Evolutionary conservation across 148 eudicot genomes (phyloP), one percentile per base, ranked within the genome.

Genomic region (Arctostaphylos glauca): DNA sequence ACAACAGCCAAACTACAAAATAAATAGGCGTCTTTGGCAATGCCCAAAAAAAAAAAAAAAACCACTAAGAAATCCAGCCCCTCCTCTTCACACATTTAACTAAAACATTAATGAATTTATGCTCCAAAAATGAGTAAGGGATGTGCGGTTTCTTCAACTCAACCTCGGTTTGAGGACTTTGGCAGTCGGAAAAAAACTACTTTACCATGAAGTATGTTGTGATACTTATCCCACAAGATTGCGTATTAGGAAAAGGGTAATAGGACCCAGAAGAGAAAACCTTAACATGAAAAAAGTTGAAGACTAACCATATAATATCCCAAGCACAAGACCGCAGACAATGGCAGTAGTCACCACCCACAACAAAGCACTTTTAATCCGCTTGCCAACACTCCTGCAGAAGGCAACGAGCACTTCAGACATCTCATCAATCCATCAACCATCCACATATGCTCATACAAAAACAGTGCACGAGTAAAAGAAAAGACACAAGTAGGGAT

Each of bases 231-330:
- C 41, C 18, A 41, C 50, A 41, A 43, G 50, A 21, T 41, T 56
- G 50, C n/a, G 10, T 12, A 78, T 41, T 68, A 78, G 67, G 50
- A 9, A 49, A 77, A 56, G 16, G 50, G 14, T 38, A 18, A 31
- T 38, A 54, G 10, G 31, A 25, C 25, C 25, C 8, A 12, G 43
- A 64, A 64, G 23, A 62, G 68, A 64, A 64, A 64, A 64, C 43
- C 41, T 23, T 3, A 43, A 70, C 15, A 70, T 5, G 74, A 70
- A 43, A 70, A 43, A 8, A 59, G 9, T 56, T 70, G 16, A 44
- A 78, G 10, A 89, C 95, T 82, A 80, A 94, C 99, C 98, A 38
- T 96, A 96, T 59, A 94, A 84, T 84, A 96, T 94, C 38, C 99
- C 99, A n/a, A 96, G 97, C 84, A 91, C 86, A 77, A 96, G 90